Evolutionary conservation across 495 filamentous ascomycete species (phyloP).

Genomic region (Podospora australis): DNA sequence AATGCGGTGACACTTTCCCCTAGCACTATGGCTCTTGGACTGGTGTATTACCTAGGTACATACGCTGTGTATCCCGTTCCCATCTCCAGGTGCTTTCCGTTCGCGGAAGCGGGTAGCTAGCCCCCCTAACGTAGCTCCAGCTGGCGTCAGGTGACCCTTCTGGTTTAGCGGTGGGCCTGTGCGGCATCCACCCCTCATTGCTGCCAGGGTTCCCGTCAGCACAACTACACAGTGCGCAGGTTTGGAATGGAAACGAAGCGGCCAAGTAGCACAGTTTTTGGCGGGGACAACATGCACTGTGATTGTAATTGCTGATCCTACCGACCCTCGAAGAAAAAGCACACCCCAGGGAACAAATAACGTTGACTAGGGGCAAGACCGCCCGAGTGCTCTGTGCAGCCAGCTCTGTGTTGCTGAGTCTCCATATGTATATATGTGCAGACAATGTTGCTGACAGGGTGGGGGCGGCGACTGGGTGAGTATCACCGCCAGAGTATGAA

Average conservation of each 20-base stretch:
- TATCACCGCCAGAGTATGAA: too few relatives aligned
- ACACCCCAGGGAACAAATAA: constrained; percentile 7
- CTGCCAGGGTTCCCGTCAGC: constrained; percentile 19
- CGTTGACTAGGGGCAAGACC: constrained; percentile 2
- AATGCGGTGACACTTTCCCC: too few relatives aligned
- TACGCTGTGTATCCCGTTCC: too few relatives aligned
- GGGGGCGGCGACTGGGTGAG: too few relatives aligned
- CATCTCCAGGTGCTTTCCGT: constrained; percentile 5
- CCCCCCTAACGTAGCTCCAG: background rate
- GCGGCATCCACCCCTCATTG: constrained; percentile 2
- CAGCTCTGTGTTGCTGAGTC: background rate
- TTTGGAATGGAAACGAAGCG: constrained; percentile 4
- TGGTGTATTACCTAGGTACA: too few relatives aligned
- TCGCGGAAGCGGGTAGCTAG: constrained; percentile 2
- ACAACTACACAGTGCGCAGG: constrained; percentile 11
- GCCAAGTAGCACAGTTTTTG: constrained; percentile 8
- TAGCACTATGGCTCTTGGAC: too few relatives aligned
- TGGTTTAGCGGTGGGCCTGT: constrained; percentile 1
- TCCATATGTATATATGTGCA: constrained; percentile 2
- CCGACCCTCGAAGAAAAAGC: background rate
- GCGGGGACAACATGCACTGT: constrained; percentile 10
- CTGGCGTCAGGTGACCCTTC: constrained; percentile 13
- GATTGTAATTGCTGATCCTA: too few relatives aligned
- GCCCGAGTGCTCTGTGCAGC: constrained; percentile 11
- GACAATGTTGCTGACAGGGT: too few relatives aligned